Percentiles rank a stretch among this genome's conserved stretches.
These are phyloP conservation scores for Chrysopogon serrulatus DNA, from an alignment of 176 grass and related monocot genomes.

Conservation along the genomic window DNA sequence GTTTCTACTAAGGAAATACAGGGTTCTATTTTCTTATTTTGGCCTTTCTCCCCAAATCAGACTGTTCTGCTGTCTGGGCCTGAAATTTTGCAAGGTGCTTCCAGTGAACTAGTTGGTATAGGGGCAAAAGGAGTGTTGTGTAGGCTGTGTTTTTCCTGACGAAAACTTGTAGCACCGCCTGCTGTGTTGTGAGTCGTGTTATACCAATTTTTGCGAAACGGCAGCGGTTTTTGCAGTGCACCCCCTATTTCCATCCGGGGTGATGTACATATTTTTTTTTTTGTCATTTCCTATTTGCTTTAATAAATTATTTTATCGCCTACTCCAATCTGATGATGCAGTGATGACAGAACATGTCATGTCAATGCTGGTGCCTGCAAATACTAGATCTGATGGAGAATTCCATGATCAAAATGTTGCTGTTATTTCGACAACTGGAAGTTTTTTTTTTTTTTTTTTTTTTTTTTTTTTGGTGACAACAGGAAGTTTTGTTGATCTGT, in stretches of 20 bases:
- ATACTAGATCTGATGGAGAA: background rate
- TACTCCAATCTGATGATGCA: background rate
- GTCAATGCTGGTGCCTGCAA: background rate
- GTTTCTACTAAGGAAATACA: slow-evolving; percentile 14
- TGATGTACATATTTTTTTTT: slow-evolving; percentile 29
- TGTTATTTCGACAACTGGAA: background rate
- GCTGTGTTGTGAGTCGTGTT: slow-evolving; percentile 16
- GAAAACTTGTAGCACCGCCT: slow-evolving; percentile 43
- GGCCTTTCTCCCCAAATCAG: background rate
- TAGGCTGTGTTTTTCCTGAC: slow-evolving; percentile 49
- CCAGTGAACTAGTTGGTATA: slow-evolving; percentile 1
- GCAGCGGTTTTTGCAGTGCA: background rate
- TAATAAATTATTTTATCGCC: background rate
- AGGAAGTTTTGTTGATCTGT: background rate
- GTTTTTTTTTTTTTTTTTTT: no score
- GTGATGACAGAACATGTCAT: slow-evolving; percentile 1
- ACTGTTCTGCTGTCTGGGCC: slow-evolving; percentile 1
- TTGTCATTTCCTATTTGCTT: background rate
- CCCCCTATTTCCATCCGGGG: slow-evolving; percentile 4
- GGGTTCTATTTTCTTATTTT: slow-evolving; percentile 34
- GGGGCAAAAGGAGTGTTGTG: slow-evolving; percentile 4
- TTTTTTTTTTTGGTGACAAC: background rate
- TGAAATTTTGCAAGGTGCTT: slow-evolving; percentile 32
- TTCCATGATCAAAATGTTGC: background rate
- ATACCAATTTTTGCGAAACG: slow-evolving; percentile 31